Evolutionary conservation across 352 stramenopile species (phyloP), one percentile per base, ranked within the genome.

Genomic region (Phytophthora meadii): DNA sequence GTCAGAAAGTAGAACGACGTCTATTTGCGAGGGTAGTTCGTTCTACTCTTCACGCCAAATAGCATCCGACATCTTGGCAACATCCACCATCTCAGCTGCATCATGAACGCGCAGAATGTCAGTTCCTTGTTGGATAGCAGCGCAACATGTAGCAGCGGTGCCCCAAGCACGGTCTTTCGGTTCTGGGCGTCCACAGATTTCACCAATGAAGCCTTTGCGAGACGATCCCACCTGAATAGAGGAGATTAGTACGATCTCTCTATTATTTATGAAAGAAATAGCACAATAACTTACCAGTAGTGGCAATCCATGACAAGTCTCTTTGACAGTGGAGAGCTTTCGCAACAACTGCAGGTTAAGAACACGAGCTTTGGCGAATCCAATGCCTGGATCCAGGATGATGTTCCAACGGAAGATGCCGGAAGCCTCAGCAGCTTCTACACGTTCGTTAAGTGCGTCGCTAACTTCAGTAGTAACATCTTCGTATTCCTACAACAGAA

Each of bases 171-270:
- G 81, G 41, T 98, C 87, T 46, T 87, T 84, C 12, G 96, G 84
- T 44, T 93, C 66, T 22, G 74, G 70, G 49, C 95, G 88, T 0
- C 80, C 88, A 47, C 91, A 97, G 44, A 99, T 93, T 62, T 96
- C 87, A 24, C 97, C 95, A 50, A 99, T 94, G 65, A 99, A 99
- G n/a, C 96, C 88, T 76, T 99, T 99, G 24, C 97, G 82, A 41
- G 94, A 99, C 6, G 95, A 89, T 8, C 97, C 98, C 52, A 99
- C 79, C 66, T 90, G 9, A 6, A 46, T 39, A 15, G 19, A 39
- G 10, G 22, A 34, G 1, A 56, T 53, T 28, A 47, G 39, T 24
- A 34, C 4, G 3, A 12, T 53, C 14, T 15, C 37, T 19, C 22
- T 22, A 42, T 42, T 22, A 22, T 22, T 22, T 22, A 9, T n/a